phyloP scores from a whole-genome alignment of 2,329 filamentous ascomycete species.

The Neopestalotiopsis sp. region DNA sequence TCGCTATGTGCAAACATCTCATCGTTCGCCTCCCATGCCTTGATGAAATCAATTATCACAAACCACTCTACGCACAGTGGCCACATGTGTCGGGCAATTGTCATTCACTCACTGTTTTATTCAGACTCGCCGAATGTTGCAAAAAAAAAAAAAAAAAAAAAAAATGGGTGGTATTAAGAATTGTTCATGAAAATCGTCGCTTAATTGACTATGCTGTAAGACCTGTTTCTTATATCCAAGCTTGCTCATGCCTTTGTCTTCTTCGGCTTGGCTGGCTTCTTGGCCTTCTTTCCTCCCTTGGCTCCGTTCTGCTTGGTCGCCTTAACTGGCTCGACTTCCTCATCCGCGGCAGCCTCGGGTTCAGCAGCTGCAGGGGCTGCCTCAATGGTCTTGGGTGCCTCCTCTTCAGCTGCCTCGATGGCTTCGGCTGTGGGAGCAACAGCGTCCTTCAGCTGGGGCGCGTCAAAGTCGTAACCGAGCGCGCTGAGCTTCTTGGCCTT shows the following conservation, averaged over 20 bases:
- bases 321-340: constrained; percentile 25
- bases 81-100: too few species aligned
- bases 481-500: constrained; percentile 78
- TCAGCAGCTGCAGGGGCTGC: constrained; percentile 35
- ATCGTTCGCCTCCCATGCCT: neutral
- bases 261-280: constrained; percentile 42
- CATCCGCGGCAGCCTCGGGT: constrained; percentile 26
- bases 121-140: neutral
- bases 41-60: neutral
- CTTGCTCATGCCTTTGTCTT: constrained; percentile 43
- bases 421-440: constrained; percentile 42
- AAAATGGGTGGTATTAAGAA: neutral
- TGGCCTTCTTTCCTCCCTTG: constrained; percentile 33
- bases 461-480: constrained; percentile 83
- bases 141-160: too few species aligned
- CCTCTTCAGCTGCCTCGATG: constrained; percentile 41
- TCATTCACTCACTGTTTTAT: too few species aligned
- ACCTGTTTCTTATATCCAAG: neutral
- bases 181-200: neutral
- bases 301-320: constrained; percentile 37
- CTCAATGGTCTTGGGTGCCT: constrained; percentile 44
- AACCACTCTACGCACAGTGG: neutral
- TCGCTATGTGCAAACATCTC: constrained; percentile 66
- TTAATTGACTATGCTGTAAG: neutral
- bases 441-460: constrained; percentile 69